Conservation (phyloP, 2,329 filamentous ascomycete species). For the Lojkania enalia region DNA sequence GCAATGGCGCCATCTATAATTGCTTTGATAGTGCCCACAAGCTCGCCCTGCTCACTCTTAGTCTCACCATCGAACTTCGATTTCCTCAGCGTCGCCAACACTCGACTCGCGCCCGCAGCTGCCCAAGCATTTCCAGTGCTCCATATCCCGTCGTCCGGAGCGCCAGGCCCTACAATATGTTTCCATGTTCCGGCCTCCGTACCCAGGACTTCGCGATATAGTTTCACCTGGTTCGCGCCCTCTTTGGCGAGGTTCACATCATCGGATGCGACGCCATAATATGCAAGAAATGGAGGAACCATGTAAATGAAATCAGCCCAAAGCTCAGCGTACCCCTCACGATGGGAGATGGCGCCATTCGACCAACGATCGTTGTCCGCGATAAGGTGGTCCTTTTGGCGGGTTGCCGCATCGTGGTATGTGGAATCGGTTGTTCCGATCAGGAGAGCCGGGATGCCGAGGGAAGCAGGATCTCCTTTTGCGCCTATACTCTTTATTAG, state of each 20-base stretch:
- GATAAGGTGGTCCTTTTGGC: constrained; percentile 49
- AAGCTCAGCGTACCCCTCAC: constrained; percentile 47
- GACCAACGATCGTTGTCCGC: constrained; percentile 45
- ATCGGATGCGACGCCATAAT: constrained; percentile 47
- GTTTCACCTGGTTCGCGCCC: constrained; percentile 46
- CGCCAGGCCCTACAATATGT: constrained; percentile 48
- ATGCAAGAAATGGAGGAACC: constrained; percentile 56
- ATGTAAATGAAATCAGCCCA: constrained; percentile 57
- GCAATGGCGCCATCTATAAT: constrained; percentile 45
- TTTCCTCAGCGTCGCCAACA: constrained; percentile 49
- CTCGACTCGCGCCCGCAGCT: constrained; percentile 52
- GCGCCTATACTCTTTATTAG: too few species aligned
- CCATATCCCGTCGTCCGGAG: constrained; percentile 47
- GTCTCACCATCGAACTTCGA: constrained; percentile 23
- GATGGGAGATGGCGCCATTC: constrained; percentile 56
- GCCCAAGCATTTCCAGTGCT: constrained; percentile 56
- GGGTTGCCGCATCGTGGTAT: constrained; percentile 45
- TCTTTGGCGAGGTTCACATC: constrained; percentile 42
- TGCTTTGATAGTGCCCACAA: constrained; percentile 40
- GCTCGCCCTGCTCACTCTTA: constrained; percentile 20
- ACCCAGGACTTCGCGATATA: constrained; percentile 48
- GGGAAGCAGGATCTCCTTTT: constrained; percentile 50
- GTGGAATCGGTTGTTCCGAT: constrained; percentile 41
- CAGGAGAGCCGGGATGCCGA: constrained; percentile 51
- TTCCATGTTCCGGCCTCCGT: constrained; percentile 45